Conservation (phyloP, 1,139 yeast genomes). For the Casaregolazyma lundiana region DNA sequence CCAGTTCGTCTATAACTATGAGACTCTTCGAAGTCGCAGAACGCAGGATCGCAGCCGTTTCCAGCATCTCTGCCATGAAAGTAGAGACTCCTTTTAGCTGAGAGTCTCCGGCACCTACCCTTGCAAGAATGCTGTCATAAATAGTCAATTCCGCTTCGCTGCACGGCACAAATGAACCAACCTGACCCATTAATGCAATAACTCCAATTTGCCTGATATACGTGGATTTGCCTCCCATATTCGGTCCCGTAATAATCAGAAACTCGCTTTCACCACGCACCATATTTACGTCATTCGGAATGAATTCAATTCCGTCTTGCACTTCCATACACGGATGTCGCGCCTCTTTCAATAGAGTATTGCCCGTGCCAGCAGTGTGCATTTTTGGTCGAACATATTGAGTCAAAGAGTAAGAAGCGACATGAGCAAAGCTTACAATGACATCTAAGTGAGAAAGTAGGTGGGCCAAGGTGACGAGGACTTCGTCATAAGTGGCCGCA, state of each 20-base stretch:
- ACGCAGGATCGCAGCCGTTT: slow-evolving; percentile 85
- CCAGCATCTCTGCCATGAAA: slow-evolving; percentile 97
- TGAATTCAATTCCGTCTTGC: slow-evolving; percentile 82
- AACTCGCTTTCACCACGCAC: slow-evolving; percentile 54
- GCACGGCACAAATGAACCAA: slow-evolving; percentile 89
- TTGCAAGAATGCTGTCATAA: slow-evolving; percentile 86
- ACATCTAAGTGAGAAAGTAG: slow-evolving; percentile 77
- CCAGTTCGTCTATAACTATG: slow-evolving; percentile 90
- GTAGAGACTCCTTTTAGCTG: slow-evolving; percentile 95
- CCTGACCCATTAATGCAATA: slow-evolving; percentile 81
- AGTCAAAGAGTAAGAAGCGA: slow-evolving; percentile 75
- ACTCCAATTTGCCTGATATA: slow-evolving; percentile 91
- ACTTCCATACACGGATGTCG: slow-evolving; percentile 93
- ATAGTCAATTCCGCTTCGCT: slow-evolving; percentile 68
- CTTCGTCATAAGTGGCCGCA: slow-evolving; percentile 73
- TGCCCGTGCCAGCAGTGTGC: slow-evolving; percentile 51
- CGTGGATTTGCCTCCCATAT: slow-evolving; percentile 98
- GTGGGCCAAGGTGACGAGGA: slow-evolving; percentile 61
- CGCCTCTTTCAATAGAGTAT: slow-evolving; percentile 59
- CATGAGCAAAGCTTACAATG: slow-evolving; percentile 77
- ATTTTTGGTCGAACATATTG: slow-evolving; percentile 72
- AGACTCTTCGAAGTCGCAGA: slow-evolving; percentile 80
- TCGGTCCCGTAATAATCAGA: slow-evolving; percentile 89
- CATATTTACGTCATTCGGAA: slow-evolving; percentile 75
- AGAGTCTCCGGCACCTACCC: slow-evolving; percentile 99